Evolutionary conservation across 306 rosid genomes (phyloP).

Genomic region (Rosa chinensis): DNA sequence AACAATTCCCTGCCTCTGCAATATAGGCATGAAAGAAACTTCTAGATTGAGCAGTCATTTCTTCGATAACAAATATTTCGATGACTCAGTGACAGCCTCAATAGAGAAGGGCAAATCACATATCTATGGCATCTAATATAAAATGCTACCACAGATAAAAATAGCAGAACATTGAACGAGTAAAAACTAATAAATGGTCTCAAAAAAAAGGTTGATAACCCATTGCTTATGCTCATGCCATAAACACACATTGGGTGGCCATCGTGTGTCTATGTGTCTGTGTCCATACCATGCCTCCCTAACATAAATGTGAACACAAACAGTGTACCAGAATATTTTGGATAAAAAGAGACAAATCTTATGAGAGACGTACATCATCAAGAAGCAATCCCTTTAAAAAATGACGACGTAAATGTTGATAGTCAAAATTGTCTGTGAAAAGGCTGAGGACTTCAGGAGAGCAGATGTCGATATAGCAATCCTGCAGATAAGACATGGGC

Average conservation of each 20-base stretch:
- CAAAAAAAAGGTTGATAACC: not conserved
- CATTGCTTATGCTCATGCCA: not conserved
- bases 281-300: not conserved
- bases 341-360: conserved; percentile 11
- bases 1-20: not conserved
- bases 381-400: conserved; percentile 94
- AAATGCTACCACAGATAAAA: not conserved
- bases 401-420: conserved; percentile 97
- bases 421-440: conserved; percentile 96
- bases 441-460: conserved; percentile 96
- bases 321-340: not conserved
- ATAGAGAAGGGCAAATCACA: not conserved
- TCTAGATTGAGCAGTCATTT: not conserved
- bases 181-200: not conserved
- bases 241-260: not conserved
- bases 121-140: not conserved
- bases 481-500: conserved; percentile 55
- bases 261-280: not conserved
- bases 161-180: not conserved
- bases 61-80: not conserved
- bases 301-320: not conserved
- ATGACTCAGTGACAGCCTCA: not conserved
- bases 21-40: not conserved
- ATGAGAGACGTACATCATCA: conserved; percentile 72
- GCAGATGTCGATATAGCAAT: conserved; percentile 93